Conservation (phyloP, 768 basidiomycete species). For the Ramaria rubella region DNA sequence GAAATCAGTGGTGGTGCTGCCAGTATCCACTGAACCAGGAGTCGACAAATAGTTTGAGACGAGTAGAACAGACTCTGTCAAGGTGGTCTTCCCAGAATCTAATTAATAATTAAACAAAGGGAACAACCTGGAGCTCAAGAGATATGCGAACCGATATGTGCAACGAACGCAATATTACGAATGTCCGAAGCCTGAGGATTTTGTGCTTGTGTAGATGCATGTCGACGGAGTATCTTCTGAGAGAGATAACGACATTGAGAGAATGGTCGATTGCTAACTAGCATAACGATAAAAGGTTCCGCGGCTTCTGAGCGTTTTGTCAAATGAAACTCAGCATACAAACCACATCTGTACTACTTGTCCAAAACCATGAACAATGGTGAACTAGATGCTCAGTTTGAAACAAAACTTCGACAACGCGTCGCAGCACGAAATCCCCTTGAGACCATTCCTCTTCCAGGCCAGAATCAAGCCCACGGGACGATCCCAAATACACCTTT, state of each 20-base stretch:
- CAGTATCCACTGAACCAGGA: slow-evolving; percentile 81
- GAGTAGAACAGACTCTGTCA: slow-evolving; percentile 81
- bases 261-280: background rate
- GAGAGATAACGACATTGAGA: background rate
- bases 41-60: slow-evolving; percentile 64
- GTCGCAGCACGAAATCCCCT: slow-evolving; percentile 37
- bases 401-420: slow-evolving; percentile 40
- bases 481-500: slow-evolving; percentile 88
- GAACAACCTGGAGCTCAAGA: background rate
- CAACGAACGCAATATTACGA: slow-evolving; percentile 83
- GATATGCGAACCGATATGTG: slow-evolving; percentile 64
- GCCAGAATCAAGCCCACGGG: slow-evolving; percentile 35
- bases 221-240: background rate
- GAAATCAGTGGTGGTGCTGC: slow-evolving; percentile 88
- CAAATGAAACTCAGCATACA: background rate
- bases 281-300: slow-evolving; percentile 2
- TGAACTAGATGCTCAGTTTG: slow-evolving; percentile 25
- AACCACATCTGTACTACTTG: background rate
- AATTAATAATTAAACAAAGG: slow-evolving; percentile 6
- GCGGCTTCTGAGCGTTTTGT: background rate
- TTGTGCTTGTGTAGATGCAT: background rate
- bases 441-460: slow-evolving; percentile 45
- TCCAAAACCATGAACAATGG: background rate
- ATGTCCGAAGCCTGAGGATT: slow-evolving; percentile 28
- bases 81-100: slow-evolving; percentile 88